Conservation (phyloP, 768 basidiomycete species). For the Rhizopogon vesiculosus region DNA sequence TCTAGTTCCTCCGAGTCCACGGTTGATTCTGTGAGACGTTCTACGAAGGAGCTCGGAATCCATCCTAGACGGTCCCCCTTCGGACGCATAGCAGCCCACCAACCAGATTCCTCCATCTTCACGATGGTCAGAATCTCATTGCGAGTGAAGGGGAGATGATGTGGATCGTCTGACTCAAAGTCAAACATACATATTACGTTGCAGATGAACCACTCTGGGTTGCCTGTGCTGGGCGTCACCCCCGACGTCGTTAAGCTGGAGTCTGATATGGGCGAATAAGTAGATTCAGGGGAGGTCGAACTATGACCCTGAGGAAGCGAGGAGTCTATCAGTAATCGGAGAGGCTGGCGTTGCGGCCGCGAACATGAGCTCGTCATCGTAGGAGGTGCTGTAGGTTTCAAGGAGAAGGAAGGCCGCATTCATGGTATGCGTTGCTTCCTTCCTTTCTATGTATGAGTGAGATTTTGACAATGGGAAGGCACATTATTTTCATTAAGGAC, state of each 20-base stretch:
- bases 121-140: slow-evolving; percentile 67
- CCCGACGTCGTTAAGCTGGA: slow-evolving; percentile 6
- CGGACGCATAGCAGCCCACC: slow-evolving; percentile 74
- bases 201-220: slow-evolving; percentile 27
- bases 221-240: slow-evolving; percentile 27
- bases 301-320: slow-evolving; percentile 32
- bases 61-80: slow-evolving; percentile 57
- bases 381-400: not conserved
- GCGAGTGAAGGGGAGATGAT: slow-evolving; percentile 57
- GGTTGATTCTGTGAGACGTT: slow-evolving; percentile 30
- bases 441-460: not conserved
- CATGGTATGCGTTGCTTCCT: not conserved
- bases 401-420: not conserved
- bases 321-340: slow-evolving; percentile 29
- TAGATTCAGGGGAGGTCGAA: slow-evolving; percentile 25
- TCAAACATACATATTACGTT: slow-evolving; percentile 61
- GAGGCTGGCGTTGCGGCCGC: slow-evolving; percentile 11
- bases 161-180: slow-evolving; percentile 57
- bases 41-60: slow-evolving; percentile 73
- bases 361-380: slow-evolving; percentile 4
- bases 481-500: not conserved
- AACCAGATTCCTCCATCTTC: slow-evolving; percentile 66
- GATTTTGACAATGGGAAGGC: not conserved
- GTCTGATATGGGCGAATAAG: slow-evolving; percentile 10
- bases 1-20: not conserved